Evolutionary conservation across 2,329 filamentous ascomycete species (phyloP).

Genomic region (Stagonosporopsis vannaccii): DNA sequence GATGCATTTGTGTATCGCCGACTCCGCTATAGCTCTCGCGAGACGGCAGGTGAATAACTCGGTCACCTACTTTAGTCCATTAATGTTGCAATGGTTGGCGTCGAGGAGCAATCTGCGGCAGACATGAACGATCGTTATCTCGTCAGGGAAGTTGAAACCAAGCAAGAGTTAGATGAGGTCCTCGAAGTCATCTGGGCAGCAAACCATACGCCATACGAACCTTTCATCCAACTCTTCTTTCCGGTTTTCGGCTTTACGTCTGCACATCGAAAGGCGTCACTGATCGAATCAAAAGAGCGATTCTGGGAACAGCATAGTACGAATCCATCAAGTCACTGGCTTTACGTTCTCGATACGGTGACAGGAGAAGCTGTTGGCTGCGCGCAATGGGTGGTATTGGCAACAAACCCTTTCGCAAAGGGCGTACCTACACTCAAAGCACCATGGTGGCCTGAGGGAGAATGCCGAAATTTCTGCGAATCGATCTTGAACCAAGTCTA

Average conservation of each 20-base stretch:
- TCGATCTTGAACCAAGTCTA: constrained; percentile 45
- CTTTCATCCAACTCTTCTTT: constrained; percentile 45
- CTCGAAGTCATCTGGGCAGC: constrained; percentile 46
- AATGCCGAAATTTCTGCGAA: constrained; percentile 44
- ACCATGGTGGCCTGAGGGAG: constrained; percentile 47
- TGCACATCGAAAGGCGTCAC: constrained; percentile 34
- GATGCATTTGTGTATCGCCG: constrained; percentile 33
- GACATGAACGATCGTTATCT: constrained; percentile 33
- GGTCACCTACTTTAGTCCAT: constrained; percentile 23
- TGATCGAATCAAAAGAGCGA: constrained; percentile 40
- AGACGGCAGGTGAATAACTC: constrained; percentile 23
- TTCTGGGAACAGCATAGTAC: constrained; percentile 40
- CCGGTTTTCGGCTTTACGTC: constrained; percentile 40
- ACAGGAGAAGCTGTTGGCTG: constrained; percentile 37
- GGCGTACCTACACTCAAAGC: constrained; percentile 36
- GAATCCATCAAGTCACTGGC: constrained; percentile 44
- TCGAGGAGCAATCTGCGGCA: constrained; percentile 20
- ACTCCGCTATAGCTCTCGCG: constrained; percentile 31
- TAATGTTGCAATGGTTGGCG: constrained; percentile 32
- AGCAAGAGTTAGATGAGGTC: constrained; percentile 40
- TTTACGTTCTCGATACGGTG: constrained; percentile 36
- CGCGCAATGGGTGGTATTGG: constrained; percentile 42
- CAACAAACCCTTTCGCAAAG: constrained; percentile 40
- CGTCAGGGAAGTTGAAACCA: constrained; percentile 36
- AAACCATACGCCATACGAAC: constrained; percentile 47